Conservation (phyloP, 2,329 filamentous ascomycete species). For the Colletotrichum cordylinicola region DNA sequence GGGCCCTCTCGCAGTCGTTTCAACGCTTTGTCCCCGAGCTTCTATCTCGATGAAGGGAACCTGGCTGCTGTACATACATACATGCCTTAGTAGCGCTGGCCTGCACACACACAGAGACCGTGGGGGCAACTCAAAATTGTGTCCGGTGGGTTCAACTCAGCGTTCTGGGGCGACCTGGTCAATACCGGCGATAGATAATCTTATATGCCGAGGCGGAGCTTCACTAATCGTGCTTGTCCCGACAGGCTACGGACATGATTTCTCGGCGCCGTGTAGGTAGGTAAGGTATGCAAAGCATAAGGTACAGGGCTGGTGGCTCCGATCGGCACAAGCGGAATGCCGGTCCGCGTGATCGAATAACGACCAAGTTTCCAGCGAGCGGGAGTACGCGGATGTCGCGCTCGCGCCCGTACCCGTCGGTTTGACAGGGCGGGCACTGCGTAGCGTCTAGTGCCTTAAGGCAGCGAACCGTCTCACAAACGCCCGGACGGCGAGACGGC, state of each 20-base stretch:
- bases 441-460: neutral
- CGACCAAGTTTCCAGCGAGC: neutral
- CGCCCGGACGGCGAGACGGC: neutral
- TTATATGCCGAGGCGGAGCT: neutral
- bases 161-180: neutral
- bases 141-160: neutral
- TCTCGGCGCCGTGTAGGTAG: neutral
- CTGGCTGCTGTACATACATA: neutral
- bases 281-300: neutral
- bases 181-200: neutral
- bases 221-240: neutral
- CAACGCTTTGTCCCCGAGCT: conserved; percentile 6
- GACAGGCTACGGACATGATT: neutral
- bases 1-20: conserved; percentile 2
- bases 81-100: neutral
- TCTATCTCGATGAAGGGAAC: neutral
- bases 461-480: neutral
- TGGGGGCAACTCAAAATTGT: neutral
- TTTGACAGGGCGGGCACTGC: neutral
- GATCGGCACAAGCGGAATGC: neutral
- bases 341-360: neutral
- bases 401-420: neutral
- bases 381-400: neutral
- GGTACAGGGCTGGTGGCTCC: neutral
- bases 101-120: neutral